Base-by-base conservation (phyloP, 2,329 filamentous ascomycete genomes). In the Fusarium camptoceras region DNA sequence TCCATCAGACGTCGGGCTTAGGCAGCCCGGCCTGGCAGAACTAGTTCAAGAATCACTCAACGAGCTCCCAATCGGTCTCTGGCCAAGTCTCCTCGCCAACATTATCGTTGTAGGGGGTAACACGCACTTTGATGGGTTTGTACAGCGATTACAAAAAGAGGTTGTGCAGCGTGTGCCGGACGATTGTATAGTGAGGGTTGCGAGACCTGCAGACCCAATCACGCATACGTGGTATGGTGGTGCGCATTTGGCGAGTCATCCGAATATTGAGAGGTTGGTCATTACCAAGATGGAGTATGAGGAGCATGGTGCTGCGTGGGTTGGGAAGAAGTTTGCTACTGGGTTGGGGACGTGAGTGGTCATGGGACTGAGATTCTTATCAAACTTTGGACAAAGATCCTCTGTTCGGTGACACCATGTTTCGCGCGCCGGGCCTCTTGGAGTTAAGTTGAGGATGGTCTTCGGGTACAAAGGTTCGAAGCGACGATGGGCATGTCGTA, bases 251-350 rank as follows among this genome's bases (percentile, higher is more conserved):
- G 94, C 94, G 1, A 87, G 83, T 53, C 90, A 94, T 73, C 84
- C 85, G 43, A 85, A 92, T 41, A 83, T 97, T 54, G 86, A 89
- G 64, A 86, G 86, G 50, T 80, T 94, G 15, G 86, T 89, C 3
- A 92, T 98, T n/a, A 96, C 93, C 1, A 93, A 92, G 77, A 87
- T 92, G 66, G 94, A 99, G 77, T 99, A 99, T 78, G 89, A 96
- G 54, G 96, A 99, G 79, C 82, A 94, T 76, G 96, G 96, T 11
- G 88, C 87, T 58, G 83, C 82, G 2, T 95, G 93, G 92, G 85
- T 92, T 25, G 89, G 88, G 28, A 90, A 89, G 74, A 93, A 88
- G 76, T 96, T 97, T 77, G 83, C 83, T 1, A 39, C 59, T 55
- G 72, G 71, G 3, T 44, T 76, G 14, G 73, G 69, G 20, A 71